Conservation (phyloP, 1,284 basidiomycete species). For the Thelephora terrestris region DNA sequence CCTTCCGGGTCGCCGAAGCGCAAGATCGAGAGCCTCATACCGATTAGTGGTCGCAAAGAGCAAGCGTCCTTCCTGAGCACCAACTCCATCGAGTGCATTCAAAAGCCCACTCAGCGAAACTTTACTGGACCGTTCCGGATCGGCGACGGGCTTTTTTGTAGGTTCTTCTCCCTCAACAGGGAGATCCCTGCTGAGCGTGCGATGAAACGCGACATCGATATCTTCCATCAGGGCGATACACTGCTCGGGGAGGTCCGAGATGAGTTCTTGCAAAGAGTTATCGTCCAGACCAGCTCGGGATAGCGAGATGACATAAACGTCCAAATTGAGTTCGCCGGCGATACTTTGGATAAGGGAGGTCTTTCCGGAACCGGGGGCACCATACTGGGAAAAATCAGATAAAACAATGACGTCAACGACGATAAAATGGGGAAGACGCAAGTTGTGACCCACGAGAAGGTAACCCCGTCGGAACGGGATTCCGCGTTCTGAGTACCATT, state of each 20-base stretch:
- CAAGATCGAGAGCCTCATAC: slow-evolving; percentile 55
- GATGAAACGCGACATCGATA: slow-evolving; percentile 64
- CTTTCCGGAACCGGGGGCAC: slow-evolving; percentile 68
- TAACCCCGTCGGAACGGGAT: slow-evolving; percentile 69
- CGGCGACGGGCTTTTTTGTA: slow-evolving; percentile 1
- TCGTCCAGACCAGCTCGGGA: slow-evolving; percentile 66
- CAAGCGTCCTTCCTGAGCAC: slow-evolving; percentile 66
- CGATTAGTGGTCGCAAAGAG: slow-evolving; percentile 73
- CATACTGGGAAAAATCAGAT: slow-evolving; percentile 32
- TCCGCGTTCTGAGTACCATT: slow-evolving; percentile 58
- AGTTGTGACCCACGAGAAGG: slow-evolving; percentile 35
- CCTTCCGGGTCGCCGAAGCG: slow-evolving; percentile 66
- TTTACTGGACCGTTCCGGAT: slow-evolving; percentile 20
- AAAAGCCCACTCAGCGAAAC: slow-evolving; percentile 63
- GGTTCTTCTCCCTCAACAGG: slow-evolving; percentile 4
- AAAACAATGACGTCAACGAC: slow-evolving; percentile 5
- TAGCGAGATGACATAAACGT: slow-evolving; percentile 70
- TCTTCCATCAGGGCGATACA: slow-evolving; percentile 77
- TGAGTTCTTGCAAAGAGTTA: slow-evolving; percentile 43
- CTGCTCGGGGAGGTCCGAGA: slow-evolving; percentile 53
- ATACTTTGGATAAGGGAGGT: slow-evolving; percentile 67
- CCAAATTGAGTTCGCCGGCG: slow-evolving; percentile 64
- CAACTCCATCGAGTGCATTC: slow-evolving; percentile 67
- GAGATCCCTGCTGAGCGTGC: slow-evolving; percentile 39
- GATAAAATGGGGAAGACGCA: background rate